These are phyloP conservation scores for Drechslerella coelobrocha DNA, from an alignment of 2,329 filamentous ascomycete genomes.

Conservation along the genomic window DNA sequence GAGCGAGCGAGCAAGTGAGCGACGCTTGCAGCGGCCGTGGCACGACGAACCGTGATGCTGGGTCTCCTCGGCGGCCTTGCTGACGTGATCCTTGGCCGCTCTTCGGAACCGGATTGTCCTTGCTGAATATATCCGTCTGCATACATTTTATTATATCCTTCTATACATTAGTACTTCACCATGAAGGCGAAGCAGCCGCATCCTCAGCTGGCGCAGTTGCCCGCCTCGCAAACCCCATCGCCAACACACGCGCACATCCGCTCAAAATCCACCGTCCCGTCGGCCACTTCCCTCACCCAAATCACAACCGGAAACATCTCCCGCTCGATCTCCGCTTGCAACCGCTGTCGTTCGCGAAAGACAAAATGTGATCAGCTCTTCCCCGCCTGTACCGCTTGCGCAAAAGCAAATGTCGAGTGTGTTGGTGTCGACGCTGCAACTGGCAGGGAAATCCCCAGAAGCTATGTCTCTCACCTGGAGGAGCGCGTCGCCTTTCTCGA, in stretches of 20 bases:
- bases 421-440: constrained; percentile 55
- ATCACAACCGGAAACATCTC: constrained; percentile 52
- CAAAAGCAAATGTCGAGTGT: constrained; percentile 54
- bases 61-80: constrained; percentile 25
- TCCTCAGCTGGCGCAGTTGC: constrained; percentile 20
- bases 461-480: constrained; percentile 55
- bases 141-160: constrained; percentile 15
- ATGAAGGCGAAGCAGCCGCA: constrained; percentile 40
- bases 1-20: not conserved
- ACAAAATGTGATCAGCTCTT: constrained; percentile 55
- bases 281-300: constrained; percentile 45
- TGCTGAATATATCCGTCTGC: too few relatives aligned
- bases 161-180: constrained; percentile 9
- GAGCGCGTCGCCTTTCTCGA: constrained; percentile 54
- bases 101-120: not conserved
- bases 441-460: constrained; percentile 54
- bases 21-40: constrained; percentile 8
- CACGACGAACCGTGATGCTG: constrained; percentile 40
- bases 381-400: constrained; percentile 53
- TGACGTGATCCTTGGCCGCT: constrained; percentile 39
- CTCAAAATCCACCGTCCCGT: constrained; percentile 40
- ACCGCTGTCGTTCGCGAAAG: constrained; percentile 54
- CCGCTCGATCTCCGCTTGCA: constrained; percentile 54
- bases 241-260: constrained; percentile 48
- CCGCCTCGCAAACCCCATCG: constrained; percentile 29